Evolutionary conservation across 768 basidiomycete genomes (phyloP).

Genomic region (Crassisporium funariophilum): DNA sequence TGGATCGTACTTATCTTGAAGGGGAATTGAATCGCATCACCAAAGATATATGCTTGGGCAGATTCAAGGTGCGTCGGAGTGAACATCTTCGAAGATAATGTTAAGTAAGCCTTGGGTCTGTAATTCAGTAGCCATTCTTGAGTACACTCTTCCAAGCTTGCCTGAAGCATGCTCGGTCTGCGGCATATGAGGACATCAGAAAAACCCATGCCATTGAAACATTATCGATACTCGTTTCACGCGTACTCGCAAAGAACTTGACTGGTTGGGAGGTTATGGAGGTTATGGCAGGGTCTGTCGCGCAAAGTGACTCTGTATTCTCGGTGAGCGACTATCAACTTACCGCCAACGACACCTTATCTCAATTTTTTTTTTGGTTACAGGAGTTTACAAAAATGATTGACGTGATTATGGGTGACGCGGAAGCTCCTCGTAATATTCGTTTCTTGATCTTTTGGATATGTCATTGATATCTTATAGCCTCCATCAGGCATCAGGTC

Average conservation of each 20-base stretch:
- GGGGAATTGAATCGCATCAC: conserved; percentile 40
- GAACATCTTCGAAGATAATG: neutral
- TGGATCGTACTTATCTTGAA: conserved; percentile 49
- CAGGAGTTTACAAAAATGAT: conserved; percentile 56
- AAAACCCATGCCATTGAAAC: conserved; percentile 54
- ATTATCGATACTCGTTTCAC: conserved; percentile 46
- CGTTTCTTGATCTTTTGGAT: neutral
- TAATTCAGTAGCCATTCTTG: conserved; percentile 51
- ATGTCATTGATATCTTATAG: conserved; percentile 31
- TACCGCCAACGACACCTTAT: neutral
- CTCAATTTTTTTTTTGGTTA: neutral
- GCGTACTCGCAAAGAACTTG: conserved; percentile 56
- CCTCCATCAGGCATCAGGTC: conserved; percentile 48
- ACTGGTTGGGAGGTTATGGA: conserved; percentile 79
- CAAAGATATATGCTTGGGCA: conserved; percentile 52
- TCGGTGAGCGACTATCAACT: conserved; percentile 35
- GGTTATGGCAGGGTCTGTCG: conserved; percentile 61
- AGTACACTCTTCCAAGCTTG: conserved; percentile 52
- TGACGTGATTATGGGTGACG: conserved; percentile 47
- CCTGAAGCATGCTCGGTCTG: conserved; percentile 38
- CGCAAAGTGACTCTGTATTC: conserved; percentile 59
- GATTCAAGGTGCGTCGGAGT: conserved; percentile 49
- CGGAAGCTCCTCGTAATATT: conserved; percentile 45
- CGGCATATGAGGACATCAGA: conserved; percentile 34
- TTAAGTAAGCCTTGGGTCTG: neutral